A percentile compares a stretch with the other conserved stretches of the same genome.
Conservation (phyloP, 2,329 filamentous ascomycete species). For the Pseudogymnoascus sp. region DNA sequence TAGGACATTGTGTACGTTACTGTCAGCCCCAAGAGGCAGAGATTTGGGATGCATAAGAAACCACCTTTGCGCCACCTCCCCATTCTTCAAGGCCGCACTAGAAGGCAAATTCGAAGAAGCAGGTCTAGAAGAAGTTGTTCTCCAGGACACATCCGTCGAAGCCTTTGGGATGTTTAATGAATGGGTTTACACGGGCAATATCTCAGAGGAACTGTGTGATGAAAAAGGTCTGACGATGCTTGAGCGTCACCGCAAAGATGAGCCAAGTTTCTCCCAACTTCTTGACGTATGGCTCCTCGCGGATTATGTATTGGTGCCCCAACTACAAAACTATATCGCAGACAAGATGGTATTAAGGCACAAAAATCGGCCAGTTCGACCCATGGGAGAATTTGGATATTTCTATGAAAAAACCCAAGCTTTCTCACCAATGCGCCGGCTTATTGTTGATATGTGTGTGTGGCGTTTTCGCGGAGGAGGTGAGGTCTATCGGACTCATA, state of each 20-base stretch:
- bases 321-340: neutral
- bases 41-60: constrained; percentile 18
- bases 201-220: neutral
- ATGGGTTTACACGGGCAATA: constrained; percentile 13
- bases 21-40: constrained; percentile 9
- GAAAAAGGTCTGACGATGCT: too few species aligned
- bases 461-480: too few species aligned
- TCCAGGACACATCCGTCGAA: neutral
- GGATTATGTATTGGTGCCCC: neutral
- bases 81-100: constrained; percentile 17
- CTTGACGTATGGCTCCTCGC: neutral
- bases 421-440: neutral
- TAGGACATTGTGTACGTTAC: constrained; percentile 12
- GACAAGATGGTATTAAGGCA: neutral
- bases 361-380: neutral
- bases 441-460: neutral
- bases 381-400: neutral
- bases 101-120: constrained; percentile 11
- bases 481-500: too few species aligned
- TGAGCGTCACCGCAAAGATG: too few species aligned
- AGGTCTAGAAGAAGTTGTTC: constrained; percentile 9
- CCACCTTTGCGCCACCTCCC: constrained; percentile 15
- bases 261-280: neutral
- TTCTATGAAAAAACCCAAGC: neutral
- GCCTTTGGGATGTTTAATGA: constrained; percentile 14